A percentile compares a stretch with the other conserved stretches of the same genome.
These are phyloP conservation scores for Nematodospora anomalae DNA, from an alignment of 1,139 yeast species.

Conservation along the genomic window DNA sequence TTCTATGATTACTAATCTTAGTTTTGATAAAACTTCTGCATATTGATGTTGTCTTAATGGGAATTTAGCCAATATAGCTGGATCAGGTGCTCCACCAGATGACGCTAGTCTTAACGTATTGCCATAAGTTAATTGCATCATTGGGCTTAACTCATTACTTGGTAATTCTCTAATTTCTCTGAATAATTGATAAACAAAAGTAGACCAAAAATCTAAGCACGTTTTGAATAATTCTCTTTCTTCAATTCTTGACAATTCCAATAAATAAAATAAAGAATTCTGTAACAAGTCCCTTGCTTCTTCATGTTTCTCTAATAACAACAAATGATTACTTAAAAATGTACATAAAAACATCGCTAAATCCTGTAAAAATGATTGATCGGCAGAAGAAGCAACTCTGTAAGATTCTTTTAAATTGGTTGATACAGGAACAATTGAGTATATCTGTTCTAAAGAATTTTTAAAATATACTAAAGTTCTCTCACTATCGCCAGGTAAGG, in stretches of 20 bases:
- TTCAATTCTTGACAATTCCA: constrained; percentile 85
- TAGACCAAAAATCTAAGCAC: constrained; percentile 91
- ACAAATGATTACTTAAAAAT: constrained; percentile 74
- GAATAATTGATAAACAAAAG: constrained; percentile 75
- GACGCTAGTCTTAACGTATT: constrained; percentile 46
- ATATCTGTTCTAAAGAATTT: constrained; percentile 70
- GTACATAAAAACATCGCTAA: constrained; percentile 91
- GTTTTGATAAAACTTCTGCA: constrained; percentile 68
- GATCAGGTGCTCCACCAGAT: constrained; percentile 83
- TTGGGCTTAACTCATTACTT: constrained; percentile 65
- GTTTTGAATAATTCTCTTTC: constrained; percentile 96
- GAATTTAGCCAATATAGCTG: constrained; percentile 68
- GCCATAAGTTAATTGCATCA: constrained; percentile 68
- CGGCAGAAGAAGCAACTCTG: constrained; percentile 72
- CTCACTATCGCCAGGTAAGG: constrained; percentile 58
- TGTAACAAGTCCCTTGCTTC: constrained; percentile 59
- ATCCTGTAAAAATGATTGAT: constrained; percentile 94
- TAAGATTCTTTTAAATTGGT: constrained; percentile 76
- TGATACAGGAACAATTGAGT: constrained; percentile 68
- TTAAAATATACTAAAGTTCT: constrained; percentile 73
- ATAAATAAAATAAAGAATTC: constrained; percentile 75
- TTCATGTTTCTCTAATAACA: constrained; percentile 67
- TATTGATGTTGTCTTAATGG: constrained; percentile 88
- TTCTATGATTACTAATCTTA: constrained; percentile 89
- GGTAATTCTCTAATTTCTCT: constrained; percentile 85